A percentile compares a stretch with the other conserved stretches of the same genome.
Evolutionary conservation across 1,284 basidiomycete genomes (phyloP).

Genomic region (Cryptococcus amylolentus): DNA sequence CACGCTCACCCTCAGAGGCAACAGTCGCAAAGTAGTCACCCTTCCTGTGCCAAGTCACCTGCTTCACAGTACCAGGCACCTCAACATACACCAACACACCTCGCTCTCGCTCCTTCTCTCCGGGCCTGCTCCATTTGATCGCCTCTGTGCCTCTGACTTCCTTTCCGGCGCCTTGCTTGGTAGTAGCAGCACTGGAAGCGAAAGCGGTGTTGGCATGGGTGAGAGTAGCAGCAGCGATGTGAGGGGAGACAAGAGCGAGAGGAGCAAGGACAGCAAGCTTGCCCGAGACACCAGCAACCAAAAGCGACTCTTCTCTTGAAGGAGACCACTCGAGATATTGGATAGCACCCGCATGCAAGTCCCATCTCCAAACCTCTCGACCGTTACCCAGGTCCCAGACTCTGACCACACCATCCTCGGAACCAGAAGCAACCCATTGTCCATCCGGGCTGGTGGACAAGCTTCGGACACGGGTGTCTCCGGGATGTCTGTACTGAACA

Average conservation of each 20-base stretch:
- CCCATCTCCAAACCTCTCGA: conserved; percentile 84
- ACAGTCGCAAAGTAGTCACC: conserved; percentile 97
- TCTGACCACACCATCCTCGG: conserved; percentile 81
- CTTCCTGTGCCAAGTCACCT: conserved; percentile 87
- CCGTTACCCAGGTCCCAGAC: conserved; percentile 95
- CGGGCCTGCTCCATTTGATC: conserved; percentile 55
- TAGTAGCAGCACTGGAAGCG: conserved; percentile 46
- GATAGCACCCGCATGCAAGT: conserved; percentile 69
- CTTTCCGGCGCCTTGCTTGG: conserved; percentile 39
- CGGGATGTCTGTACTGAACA: conserved; percentile 65
- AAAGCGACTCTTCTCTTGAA: conserved; percentile 62
- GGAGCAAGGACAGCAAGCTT: conserved; percentile 79
- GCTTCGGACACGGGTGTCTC: conserved; percentile 65
- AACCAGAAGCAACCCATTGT: conserved; percentile 86
- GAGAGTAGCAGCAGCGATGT: conserved; percentile 64
- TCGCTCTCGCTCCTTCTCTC: conserved; percentile 51
- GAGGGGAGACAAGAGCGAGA: conserved; percentile 60
- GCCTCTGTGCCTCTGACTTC: conserved; percentile 45
- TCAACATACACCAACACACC: conserved; percentile 55
- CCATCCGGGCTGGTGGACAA: conserved; percentile 82
- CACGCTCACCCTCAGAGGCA: conserved; percentile 48
- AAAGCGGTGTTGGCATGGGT: conserved; percentile 52
- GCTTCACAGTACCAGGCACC: conserved; percentile 72
- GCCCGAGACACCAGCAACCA: conserved; percentile 52
- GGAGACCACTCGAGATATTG: conserved; percentile 93